phyloP scores from a whole-genome alignment of 768 basidiomycete genomes.

The Mycena polygramma region DNA sequence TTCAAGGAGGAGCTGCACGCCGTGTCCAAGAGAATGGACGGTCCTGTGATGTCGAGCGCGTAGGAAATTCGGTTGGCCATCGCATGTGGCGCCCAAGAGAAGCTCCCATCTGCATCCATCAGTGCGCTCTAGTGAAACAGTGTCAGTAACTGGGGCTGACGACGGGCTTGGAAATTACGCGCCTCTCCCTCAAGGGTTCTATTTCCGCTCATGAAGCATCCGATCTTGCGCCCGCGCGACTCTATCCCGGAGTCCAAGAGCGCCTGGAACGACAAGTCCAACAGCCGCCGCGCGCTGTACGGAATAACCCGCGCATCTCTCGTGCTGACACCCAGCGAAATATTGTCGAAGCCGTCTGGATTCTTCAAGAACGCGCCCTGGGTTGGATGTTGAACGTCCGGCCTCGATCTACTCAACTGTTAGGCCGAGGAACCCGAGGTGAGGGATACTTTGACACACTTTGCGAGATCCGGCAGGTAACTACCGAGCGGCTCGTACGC shows the following conservation, averaged over 20 bases:
- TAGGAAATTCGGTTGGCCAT: slow-evolving; percentile 49
- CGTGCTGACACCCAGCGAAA: slow-evolving; percentile 17
- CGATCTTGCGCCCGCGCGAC: slow-evolving; percentile 10
- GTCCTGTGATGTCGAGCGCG: slow-evolving; percentile 42
- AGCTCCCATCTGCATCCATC: slow-evolving; percentile 18
- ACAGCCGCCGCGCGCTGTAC: slow-evolving; percentile 12
- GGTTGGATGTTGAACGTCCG: background rate
- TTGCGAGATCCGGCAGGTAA: slow-evolving; percentile 1
- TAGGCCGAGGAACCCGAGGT: background rate
- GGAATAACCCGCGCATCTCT: slow-evolving; percentile 15
- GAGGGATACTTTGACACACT: background rate
- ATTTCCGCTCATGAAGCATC: slow-evolving; percentile 25
- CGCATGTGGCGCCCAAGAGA: slow-evolving; percentile 36
- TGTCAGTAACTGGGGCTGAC: background rate
- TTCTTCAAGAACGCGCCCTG: slow-evolving; percentile 19
- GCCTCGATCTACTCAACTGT: background rate
- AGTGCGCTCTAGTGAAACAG: background rate
- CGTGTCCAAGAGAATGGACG: slow-evolving; percentile 54
- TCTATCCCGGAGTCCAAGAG: slow-evolving; percentile 23
- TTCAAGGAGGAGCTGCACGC: slow-evolving; percentile 54
- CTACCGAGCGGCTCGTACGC: slow-evolving; percentile 10
- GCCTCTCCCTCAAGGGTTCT: slow-evolving; percentile 1
- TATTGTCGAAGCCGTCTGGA: slow-evolving; percentile 13
- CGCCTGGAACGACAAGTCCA: slow-evolving; percentile 24
- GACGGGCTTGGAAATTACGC: background rate